Evolutionary conservation across 2,329 filamentous ascomycete genomes (phyloP).

Genomic region (Sclerotinia sclerotiorum): DNA sequence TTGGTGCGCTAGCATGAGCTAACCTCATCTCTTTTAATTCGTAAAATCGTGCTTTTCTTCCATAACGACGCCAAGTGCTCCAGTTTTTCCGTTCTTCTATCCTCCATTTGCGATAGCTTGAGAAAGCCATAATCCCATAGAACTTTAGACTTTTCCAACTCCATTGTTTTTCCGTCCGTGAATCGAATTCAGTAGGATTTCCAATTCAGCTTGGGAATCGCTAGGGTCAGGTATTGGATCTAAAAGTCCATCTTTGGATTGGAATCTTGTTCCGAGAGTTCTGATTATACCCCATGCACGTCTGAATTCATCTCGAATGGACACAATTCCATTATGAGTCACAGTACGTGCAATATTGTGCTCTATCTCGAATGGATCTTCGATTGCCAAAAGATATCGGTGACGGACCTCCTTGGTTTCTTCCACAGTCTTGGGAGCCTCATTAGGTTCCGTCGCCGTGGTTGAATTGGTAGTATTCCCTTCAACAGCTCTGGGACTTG

Average conservation of each 20-base stretch:
- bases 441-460: constrained; percentile 23
- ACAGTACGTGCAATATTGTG: constrained; percentile 90
- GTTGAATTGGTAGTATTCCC: background rate
- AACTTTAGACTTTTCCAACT: background rate
- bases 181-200: constrained; percentile 33
- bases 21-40: background rate
- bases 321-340: constrained; percentile 76
- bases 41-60: background rate
- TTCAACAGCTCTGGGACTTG: background rate
- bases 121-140: background rate
- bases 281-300: constrained; percentile 73
- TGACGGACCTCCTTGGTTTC: constrained; percentile 67
- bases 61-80: constrained; percentile 5
- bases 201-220: constrained; percentile 27
- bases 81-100: constrained; percentile 7
- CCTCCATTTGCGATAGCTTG: background rate
- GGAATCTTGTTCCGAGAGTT: constrained; percentile 46
- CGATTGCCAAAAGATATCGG: constrained; percentile 83
- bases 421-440: constrained; percentile 31
- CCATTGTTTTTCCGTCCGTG: constrained; percentile 29
- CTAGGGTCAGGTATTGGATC: constrained; percentile 26
- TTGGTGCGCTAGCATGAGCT: background rate
- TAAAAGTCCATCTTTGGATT: constrained; percentile 32
- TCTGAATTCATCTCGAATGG: constrained; percentile 81
- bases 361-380: constrained; percentile 85